Base-by-base conservation (phyloP, 352 stramenopile species). In the Phytopythium aichiense region DNA sequence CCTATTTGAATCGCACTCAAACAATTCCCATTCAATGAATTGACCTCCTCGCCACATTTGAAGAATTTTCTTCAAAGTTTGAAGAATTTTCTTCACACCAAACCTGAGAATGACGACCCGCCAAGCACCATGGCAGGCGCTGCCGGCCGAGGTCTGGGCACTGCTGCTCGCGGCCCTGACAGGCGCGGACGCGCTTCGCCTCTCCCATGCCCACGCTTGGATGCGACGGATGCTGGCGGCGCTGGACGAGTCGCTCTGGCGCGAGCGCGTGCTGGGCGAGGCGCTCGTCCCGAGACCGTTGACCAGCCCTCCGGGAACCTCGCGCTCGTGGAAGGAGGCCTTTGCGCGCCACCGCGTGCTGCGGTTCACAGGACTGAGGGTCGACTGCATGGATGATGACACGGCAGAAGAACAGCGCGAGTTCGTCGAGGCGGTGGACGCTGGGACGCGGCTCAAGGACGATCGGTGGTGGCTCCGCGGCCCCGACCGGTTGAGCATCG, bases 101-200 rank as follows among this genome's bases (percentile, higher is more conserved):
- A 51, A 20, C 13, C 20, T 43, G 38, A 45, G n/a, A 16, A 43
- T 5, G 38, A 45, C n/a, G 38, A 45, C 38, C 13, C 33, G 5
- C 33, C 38, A 43, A 4, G 16, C 4, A 7, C 15, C 1, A 4
- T 46, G 52, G 52, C 61, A 68, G 15, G 22, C 40, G 54, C 60
- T 79, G 42, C 69, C 60, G 1, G 46, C 60, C 42, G 71, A 79
- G 22, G 57, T 71, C 28, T 48, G 74, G 42, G n/a, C 12, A n/a
- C 37, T 63, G 16, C 38, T 74, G 46, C 51, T 60, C 45, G 52
- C 56, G 48, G 58, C 69, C 28, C 64, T 74, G 25, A 40, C 59
- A 31, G 68, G 64, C 28, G 38, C 71, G 31, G 68, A 79, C 16
- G 48, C 77, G 25, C 31, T 82, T 25, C 64, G 38, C 20, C 40